These are phyloP conservation scores for Verticillium nonalfalfae DNA, from an alignment of 2,329 filamentous ascomycete genomes.

Conservation along the genomic window DNA sequence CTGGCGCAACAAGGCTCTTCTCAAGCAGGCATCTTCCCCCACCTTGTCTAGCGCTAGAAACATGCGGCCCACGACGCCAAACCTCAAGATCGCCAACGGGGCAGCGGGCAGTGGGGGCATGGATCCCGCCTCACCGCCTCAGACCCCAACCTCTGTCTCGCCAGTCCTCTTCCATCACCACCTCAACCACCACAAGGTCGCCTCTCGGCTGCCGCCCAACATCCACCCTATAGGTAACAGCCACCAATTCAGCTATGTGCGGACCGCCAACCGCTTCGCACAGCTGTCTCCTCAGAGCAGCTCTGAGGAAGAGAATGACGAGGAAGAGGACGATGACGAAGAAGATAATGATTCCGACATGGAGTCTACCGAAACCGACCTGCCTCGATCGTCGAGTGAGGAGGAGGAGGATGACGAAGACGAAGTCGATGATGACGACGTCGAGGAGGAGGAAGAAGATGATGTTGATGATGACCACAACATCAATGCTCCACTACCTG, in stretches of 20 bases:
- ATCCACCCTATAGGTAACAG: slow-evolving; percentile 35
- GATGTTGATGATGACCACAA: not conserved
- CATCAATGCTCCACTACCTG: not conserved
- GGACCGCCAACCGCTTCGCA: slow-evolving; percentile 14
- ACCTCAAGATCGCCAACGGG: slow-evolving; percentile 25
- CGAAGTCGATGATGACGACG: slow-evolving; percentile 2
- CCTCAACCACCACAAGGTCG: slow-evolving; percentile 21
- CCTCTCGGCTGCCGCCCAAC: slow-evolving; percentile 21
- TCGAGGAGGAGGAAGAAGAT: slow-evolving; percentile 4
- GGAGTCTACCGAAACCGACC: not conserved
- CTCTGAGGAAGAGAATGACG: slow-evolving; percentile 20
- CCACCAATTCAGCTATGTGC: slow-evolving; percentile 33
- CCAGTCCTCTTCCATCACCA: slow-evolving; percentile 25
- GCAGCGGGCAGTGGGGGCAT: slow-evolving; percentile 3
- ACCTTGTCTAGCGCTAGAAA: slow-evolving; percentile 21
- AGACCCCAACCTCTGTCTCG: slow-evolving; percentile 34
- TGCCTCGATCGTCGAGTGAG: not conserved
- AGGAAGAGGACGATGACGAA: slow-evolving; percentile 10
- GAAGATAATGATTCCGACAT: slow-evolving; percentile 6
- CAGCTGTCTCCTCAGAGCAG: slow-evolving; percentile 24
- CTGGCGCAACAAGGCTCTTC: not conserved
- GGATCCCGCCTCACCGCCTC: slow-evolving; percentile 40
- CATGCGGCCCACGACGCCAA: slow-evolving; percentile 35
- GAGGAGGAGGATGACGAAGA: slow-evolving; percentile 2
- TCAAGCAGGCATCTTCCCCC: not conserved